These are phyloP conservation scores for Eucalyptus shirleyi DNA, from an alignment of 345 rosid genomes.

Conservation along the genomic window DNA sequence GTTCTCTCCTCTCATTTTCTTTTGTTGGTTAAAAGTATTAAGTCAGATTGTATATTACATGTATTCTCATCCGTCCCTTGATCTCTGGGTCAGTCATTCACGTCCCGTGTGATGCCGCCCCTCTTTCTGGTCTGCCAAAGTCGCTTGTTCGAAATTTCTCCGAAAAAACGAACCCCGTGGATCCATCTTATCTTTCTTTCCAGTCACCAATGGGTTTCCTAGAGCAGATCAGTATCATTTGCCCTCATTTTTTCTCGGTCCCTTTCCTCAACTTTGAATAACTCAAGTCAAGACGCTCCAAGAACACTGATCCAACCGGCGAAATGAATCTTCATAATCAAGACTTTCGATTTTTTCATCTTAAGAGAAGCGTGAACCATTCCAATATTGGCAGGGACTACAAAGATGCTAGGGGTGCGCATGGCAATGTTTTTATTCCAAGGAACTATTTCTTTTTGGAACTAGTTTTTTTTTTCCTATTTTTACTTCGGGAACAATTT, in stretches of 20 bases:
- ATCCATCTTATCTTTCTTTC: background rate
- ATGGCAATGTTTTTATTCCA: too few relatives aligned
- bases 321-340: background rate
- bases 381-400: background rate
- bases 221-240: background rate
- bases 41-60: background rate
- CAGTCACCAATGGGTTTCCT: background rate
- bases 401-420: background rate
- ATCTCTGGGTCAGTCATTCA: background rate
- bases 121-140: background rate
- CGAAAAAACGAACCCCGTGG: background rate
- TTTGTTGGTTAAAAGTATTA: background rate
- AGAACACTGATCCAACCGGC: background rate
- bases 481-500: rapidly evolving
- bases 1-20: background rate
- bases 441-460: too few relatives aligned
- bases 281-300: background rate
- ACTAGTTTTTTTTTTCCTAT: rapidly evolving
- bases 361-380: background rate
- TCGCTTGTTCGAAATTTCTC: background rate
- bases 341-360: background rate
- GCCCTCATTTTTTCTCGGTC: background rate
- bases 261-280: background rate
- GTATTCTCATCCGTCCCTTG: background rate
- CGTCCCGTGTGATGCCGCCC: background rate